Evolutionary conservation across 2,329 filamentous ascomycete genomes (phyloP).

Genomic region (Verticillium longisporum): DNA sequence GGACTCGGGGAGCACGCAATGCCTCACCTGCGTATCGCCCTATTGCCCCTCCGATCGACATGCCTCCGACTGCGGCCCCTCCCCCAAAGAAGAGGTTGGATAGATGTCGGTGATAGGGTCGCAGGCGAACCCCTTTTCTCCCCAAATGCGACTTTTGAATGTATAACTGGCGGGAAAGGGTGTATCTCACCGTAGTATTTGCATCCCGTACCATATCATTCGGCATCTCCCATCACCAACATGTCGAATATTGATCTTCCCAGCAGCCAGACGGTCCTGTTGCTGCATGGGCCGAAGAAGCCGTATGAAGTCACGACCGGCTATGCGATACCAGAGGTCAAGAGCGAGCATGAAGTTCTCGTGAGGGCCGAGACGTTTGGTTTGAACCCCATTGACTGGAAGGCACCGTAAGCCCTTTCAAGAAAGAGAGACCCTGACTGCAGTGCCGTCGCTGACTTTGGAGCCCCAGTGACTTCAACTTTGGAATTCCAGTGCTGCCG

Average conservation of each 20-base stretch:
- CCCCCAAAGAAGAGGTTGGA: not conserved
- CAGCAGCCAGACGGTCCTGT: conserved; percentile 34
- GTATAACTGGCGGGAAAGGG: not conserved
- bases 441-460: not conserved
- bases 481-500: conserved; percentile 60
- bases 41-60: not conserved
- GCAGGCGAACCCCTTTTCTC: not conserved
- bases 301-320: conserved; percentile 38
- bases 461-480: conserved; percentile 57
- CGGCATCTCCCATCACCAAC: not conserved
- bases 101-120: not conserved
- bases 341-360: conserved; percentile 44
- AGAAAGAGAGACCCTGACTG: not conserved
- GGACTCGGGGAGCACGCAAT: conserved; percentile 1
- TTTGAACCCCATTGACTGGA: conserved; percentile 73
- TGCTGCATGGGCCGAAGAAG: conserved; percentile 42
- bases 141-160: not conserved
- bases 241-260: not conserved
- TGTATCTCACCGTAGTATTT: not conserved
- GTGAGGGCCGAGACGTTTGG: conserved; percentile 61
- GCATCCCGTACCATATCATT: not conserved
- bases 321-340: conserved; percentile 34
- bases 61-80: not conserved
- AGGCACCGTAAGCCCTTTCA: conserved; percentile 51
- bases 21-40: not conserved